Conservation (phyloP, 129 eudicot species). For the Oenanthe sinensis region DNA sequence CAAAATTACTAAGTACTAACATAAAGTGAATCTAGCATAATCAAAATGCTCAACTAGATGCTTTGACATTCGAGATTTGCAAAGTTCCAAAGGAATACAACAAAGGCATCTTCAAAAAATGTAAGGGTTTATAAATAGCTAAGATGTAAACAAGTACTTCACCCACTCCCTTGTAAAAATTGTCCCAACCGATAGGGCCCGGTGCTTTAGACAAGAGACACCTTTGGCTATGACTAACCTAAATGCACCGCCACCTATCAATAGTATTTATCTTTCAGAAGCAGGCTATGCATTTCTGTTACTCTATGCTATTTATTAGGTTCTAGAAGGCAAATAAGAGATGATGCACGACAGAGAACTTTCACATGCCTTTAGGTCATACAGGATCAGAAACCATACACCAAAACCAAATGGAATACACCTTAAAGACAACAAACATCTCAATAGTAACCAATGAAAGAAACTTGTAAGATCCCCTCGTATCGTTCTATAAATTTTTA, state of each 20-base stretch:
- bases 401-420: background rate
- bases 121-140: too few relatives aligned
- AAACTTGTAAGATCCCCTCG: background rate
- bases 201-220: too few relatives aligned
- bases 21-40: background rate
- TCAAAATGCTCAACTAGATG: background rate
- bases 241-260: too few relatives aligned
- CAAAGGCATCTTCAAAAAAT: background rate
- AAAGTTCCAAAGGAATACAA: background rate
- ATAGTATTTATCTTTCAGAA: too few relatives aligned
- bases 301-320: background rate
- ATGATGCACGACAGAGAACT: background rate
- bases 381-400: background rate
- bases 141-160: too few relatives aligned
- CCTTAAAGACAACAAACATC: background rate
- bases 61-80: background rate
- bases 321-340: background rate
- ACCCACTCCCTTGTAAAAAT: too few relatives aligned
- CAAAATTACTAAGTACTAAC: background rate
- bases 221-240: too few relatives aligned
- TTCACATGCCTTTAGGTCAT: background rate
- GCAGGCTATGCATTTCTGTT: background rate
- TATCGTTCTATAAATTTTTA: background rate
- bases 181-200: too few relatives aligned
- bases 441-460: background rate